These are phyloP conservation scores for Suillus weaverae DNA, from an alignment of 768 basidiomycete genomes.

Conservation along the genomic window DNA sequence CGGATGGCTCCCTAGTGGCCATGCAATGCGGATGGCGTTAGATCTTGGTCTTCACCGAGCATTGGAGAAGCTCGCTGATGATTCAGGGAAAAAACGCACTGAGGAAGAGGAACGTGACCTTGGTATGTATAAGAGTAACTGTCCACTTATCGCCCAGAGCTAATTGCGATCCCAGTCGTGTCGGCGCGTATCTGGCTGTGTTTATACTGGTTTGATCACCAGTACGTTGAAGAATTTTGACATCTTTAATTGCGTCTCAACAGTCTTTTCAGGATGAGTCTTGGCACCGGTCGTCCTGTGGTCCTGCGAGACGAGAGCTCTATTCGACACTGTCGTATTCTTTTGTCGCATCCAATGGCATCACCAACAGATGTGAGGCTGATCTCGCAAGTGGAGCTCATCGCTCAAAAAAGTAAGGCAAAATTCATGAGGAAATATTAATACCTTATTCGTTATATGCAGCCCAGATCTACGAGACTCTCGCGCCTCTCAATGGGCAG, in stretches of 20 bases:
- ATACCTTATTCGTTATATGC: constrained; percentile 10
- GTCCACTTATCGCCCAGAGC: constrained; percentile 7
- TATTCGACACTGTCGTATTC: constrained; percentile 78
- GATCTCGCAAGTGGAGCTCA: constrained; percentile 84
- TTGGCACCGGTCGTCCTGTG: constrained; percentile 89
- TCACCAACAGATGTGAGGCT: constrained; percentile 89
- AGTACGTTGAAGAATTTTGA: constrained; percentile 49
- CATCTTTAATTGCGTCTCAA: constrained; percentile 14
- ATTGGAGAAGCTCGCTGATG: constrained; percentile 85
- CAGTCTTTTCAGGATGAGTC: constrained; percentile 64
- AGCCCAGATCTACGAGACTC: constrained; percentile 94
- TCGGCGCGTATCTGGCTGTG: constrained; percentile 94
- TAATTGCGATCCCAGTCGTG: constrained; percentile 55
- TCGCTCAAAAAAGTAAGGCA: constrained; percentile 82
- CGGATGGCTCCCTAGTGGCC: constrained; percentile 93
- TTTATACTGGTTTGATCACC: constrained; percentile 95
- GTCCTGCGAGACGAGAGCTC: constrained; percentile 88
- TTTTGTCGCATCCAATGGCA: constrained; percentile 83
- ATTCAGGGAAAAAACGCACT: constrained; percentile 57
- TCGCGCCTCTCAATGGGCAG: constrained; percentile 82
- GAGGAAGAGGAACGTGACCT: constrained; percentile 88
- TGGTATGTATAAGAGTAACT: constrained; percentile 43
- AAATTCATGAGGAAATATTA: neutral
- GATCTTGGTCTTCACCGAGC: constrained; percentile 93
- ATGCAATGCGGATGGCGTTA: constrained; percentile 94